phyloP scores from a whole-genome alignment of 2,329 filamentous ascomycete genomes.

The Penicillium frequentans region DNA sequence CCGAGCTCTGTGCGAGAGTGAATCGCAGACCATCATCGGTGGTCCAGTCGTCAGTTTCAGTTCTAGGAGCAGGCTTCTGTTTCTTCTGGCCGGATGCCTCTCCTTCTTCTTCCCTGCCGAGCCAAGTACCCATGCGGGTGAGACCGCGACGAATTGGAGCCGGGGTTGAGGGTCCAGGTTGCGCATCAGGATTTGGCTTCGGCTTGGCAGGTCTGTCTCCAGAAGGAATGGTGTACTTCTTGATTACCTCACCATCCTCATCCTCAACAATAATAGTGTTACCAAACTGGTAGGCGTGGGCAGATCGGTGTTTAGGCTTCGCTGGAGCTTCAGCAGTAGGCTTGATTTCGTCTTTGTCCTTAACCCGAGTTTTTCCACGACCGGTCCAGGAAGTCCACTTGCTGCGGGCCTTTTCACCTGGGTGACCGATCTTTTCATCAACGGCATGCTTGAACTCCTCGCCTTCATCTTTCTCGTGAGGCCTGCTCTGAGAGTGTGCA shows the following conservation, averaged over 20 bases:
- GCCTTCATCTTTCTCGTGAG: conserved; percentile 45
- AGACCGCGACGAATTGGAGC: conserved; percentile 52
- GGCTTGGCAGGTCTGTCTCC: conserved; percentile 32
- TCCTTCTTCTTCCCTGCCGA: conserved; percentile 42
- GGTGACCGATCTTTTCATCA: conserved; percentile 34
- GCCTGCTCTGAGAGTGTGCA: conserved; percentile 47
- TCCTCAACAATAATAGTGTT: conserved; percentile 72
- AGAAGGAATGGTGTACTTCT: conserved; percentile 64
- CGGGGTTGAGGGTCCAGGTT: conserved; percentile 29
- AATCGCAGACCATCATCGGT: conserved; percentile 59
- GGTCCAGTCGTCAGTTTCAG: conserved; percentile 33
- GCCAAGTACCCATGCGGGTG: conserved; percentile 61
- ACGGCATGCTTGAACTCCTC: conserved; percentile 43
- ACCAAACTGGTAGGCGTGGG: conserved; percentile 66
- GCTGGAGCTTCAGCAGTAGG: conserved; percentile 15
- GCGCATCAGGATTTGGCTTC: conserved; percentile 15
- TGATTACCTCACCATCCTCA: conserved; percentile 67
- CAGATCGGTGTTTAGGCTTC: conserved; percentile 42
- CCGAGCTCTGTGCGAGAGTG: conserved; percentile 53
- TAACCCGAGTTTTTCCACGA: conserved; percentile 35
- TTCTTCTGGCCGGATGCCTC: conserved; percentile 31
- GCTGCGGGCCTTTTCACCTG: conserved; percentile 45
- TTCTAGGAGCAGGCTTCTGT: conserved; percentile 22
- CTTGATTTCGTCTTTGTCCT: conserved; percentile 30
- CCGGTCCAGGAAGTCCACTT: conserved; percentile 49